Conservation (phyloP, 495 filamentous ascomycete genomes). For the Talaromyces nanjingensis region DNA sequence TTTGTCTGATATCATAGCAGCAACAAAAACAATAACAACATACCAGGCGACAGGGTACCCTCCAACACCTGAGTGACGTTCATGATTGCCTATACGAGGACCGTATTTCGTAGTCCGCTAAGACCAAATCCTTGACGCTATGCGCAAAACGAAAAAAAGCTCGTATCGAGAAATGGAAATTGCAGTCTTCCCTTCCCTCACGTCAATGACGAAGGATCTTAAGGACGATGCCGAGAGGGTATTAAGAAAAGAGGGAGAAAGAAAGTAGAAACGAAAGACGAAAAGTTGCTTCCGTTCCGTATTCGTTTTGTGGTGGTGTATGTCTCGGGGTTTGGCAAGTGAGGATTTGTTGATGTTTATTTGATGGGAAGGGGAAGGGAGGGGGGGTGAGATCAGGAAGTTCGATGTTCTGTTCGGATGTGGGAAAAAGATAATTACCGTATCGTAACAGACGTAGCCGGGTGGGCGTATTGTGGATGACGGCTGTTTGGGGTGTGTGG, state of each 20-base stretch:
- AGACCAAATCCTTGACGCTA: not conserved
- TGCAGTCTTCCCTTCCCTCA: not conserved
- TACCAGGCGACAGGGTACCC: constrained; percentile 86
- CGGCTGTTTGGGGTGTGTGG: not conserved
- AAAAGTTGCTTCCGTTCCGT: not conserved
- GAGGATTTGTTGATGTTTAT: not conserved
- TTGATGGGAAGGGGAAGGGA: not conserved
- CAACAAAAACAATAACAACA: constrained; percentile 21
- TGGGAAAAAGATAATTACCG: not conserved
- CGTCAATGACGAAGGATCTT: not conserved
- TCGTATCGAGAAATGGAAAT: not conserved
- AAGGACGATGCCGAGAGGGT: not conserved
- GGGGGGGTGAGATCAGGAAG: not conserved
- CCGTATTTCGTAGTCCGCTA: not conserved
- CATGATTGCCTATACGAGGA: constrained; percentile 45
- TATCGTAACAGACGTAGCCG: not conserved
- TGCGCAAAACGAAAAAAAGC: not conserved
- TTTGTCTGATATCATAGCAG: constrained; percentile 4
- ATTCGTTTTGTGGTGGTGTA: not conserved
- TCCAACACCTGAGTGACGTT: constrained; percentile 80
- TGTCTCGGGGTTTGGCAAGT: not conserved
- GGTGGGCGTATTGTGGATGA: not conserved
- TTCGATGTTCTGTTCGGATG: not conserved
- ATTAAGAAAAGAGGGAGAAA: not conserved
- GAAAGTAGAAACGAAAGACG: not conserved